Percentiles rank a stretch among this genome's conserved stretches.
phyloP scores from a whole-genome alignment of 306 rosid species.

The Psophocarpus tetragonolobus region DNA sequence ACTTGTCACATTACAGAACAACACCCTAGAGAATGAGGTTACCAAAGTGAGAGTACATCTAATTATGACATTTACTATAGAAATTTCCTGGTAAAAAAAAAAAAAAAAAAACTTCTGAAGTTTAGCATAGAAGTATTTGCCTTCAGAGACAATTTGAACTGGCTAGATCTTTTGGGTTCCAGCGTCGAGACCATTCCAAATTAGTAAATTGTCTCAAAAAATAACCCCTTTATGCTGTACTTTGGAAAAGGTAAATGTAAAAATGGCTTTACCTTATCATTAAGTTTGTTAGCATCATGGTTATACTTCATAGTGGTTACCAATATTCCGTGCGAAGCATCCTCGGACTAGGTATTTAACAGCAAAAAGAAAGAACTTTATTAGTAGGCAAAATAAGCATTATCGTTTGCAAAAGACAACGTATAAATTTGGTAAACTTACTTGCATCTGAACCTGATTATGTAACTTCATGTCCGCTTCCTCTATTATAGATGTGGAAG shows the following conservation, averaged over 20 bases:
- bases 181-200: not conserved
- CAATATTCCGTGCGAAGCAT: conserved; percentile 41
- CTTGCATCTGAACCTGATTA: conserved; percentile 68
- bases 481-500: conserved; percentile 52
- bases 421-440: conserved; percentile 26
- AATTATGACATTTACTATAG: not conserved
- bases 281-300: conserved; percentile 31
- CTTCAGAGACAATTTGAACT: conserved; percentile 1
- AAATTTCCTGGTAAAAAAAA: not conserved
- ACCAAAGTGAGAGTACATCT: not conserved
- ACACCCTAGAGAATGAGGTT: not conserved
- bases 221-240: not conserved
- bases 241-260: not conserved
- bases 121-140: not conserved
- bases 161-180: not conserved
- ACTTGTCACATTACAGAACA: not conserved
- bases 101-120: too few species aligned
- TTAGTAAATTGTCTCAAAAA: not conserved
- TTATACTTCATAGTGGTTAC: conserved; percentile 41
- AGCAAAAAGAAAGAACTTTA: conserved; percentile 14
- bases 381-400: conserved; percentile 11
- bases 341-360: conserved; percentile 35
- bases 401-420: conserved; percentile 22
- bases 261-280: conserved; percentile 39
- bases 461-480: conserved; percentile 57